phyloP scores from a whole-genome alignment of 2,329 filamentous ascomycete genomes.

The Microcera coccophila region DNA sequence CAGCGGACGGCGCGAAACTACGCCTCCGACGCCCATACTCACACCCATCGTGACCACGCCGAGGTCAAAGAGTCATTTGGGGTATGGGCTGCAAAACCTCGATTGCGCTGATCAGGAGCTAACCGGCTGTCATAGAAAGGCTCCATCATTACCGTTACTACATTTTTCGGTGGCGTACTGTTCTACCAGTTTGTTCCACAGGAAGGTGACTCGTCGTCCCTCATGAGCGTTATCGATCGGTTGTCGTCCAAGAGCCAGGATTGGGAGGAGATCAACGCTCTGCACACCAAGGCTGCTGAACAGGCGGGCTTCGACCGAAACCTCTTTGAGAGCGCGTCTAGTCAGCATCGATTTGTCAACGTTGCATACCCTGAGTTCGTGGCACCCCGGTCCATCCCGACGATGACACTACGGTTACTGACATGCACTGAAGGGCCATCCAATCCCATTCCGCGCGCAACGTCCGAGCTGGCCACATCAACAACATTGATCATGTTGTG shows the following conservation, averaged over 20 bases:
- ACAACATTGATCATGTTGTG: slow-evolving; percentile 53
- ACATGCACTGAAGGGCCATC: slow-evolving; percentile 41
- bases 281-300: slow-evolving; percentile 50
- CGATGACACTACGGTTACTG: slow-evolving; percentile 12
- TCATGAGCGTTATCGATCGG: slow-evolving; percentile 45
- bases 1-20: slow-evolving; percentile 45
- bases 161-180: slow-evolving; percentile 42
- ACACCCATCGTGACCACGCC: slow-evolving; percentile 36
- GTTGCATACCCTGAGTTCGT: slow-evolving; percentile 58
- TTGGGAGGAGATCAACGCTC: slow-evolving; percentile 50
- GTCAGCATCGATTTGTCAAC: slow-evolving; percentile 46
- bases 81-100: slow-evolving; percentile 41
- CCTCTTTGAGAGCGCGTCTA: slow-evolving; percentile 42
- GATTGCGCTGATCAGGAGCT: slow-evolving; percentile 11
- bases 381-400: slow-evolving; percentile 1
- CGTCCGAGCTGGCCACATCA: slow-evolving; percentile 52
- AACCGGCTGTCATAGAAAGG: slow-evolving; percentile 37
- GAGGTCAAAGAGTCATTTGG: slow-evolving; percentile 53
- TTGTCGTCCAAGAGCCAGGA: slow-evolving; percentile 45
- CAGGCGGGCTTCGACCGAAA: slow-evolving; percentile 57
- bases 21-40: slow-evolving; percentile 51
- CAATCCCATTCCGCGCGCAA: slow-evolving; percentile 49
- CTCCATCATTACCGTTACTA: slow-evolving; percentile 45
- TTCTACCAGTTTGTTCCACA: slow-evolving; percentile 49
- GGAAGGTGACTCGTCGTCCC: slow-evolving; percentile 47